phyloP scores from a whole-genome alignment of 2,329 filamentous ascomycete genomes.

The Alternaria atra region DNA sequence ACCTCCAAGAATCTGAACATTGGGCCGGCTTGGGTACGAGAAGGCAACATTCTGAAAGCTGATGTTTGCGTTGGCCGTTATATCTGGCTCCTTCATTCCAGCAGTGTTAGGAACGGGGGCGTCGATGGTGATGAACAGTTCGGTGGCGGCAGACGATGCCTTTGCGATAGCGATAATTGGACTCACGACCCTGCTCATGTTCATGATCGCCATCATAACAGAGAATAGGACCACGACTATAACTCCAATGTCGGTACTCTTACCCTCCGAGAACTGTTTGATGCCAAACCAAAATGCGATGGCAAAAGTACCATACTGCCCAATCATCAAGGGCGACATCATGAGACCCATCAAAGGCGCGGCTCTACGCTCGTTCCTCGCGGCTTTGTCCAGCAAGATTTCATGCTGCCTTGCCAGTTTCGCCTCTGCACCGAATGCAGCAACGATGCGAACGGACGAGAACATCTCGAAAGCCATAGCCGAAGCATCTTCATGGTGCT shows the following conservation, averaged over 20 bases:
- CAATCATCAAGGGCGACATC: constrained; percentile 46
- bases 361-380: constrained; percentile 36
- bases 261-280: constrained; percentile 43
- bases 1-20: constrained; percentile 69
- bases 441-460: constrained; percentile 48
- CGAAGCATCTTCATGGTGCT: constrained; percentile 46
- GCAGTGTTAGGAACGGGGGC: constrained; percentile 36
- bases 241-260: constrained; percentile 39
- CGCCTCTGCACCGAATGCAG: constrained; percentile 50
- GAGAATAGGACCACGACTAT: constrained; percentile 52
- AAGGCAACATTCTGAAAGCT: constrained; percentile 47
- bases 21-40: constrained; percentile 60
- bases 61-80: constrained; percentile 47
- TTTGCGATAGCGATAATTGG: constrained; percentile 49
- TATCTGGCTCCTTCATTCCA: constrained; percentile 47
- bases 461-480: constrained; percentile 52
- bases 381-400: constrained; percentile 37
- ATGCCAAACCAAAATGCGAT: constrained; percentile 54
- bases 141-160: constrained; percentile 47
- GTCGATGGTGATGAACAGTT: constrained; percentile 51
- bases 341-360: constrained; percentile 47
- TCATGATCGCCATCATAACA: constrained; percentile 50
- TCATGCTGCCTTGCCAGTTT: constrained; percentile 46
- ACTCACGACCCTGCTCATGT: constrained; percentile 40
- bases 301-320: constrained; percentile 50